Conservation (phyloP, 1,284 basidiomycete species). For the Puccinia polysora region DNA sequence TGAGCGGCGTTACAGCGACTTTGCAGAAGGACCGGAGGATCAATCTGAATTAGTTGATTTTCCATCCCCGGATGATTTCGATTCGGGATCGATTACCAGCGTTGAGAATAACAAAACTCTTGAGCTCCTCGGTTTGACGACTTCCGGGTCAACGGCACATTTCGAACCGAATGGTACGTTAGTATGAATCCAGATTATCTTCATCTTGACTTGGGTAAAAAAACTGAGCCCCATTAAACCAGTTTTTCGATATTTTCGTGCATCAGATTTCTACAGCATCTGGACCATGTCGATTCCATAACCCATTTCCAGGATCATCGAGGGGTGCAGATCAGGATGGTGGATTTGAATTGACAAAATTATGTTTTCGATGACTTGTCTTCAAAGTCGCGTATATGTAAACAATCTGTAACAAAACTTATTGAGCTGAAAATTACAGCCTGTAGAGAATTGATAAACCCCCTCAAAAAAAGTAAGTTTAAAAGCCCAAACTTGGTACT, state of each 20-base stretch:
- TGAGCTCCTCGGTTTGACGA: neutral
- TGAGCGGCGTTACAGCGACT: no score
- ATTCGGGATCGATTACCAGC: neutral
- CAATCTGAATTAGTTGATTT: no score
- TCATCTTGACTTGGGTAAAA: neutral
- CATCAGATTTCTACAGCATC: neutral
- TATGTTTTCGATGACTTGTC: no score
- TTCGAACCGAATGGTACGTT: neutral
- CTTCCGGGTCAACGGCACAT: neutral
- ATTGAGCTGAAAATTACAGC: no score
- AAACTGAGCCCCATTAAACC: neutral
- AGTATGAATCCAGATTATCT: neutral
- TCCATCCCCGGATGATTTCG: no score
- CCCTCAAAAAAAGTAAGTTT: no score
- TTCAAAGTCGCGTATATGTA: no score
- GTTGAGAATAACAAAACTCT: slow-evolving; percentile 5
- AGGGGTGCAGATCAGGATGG: neutral
- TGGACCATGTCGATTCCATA: neutral
- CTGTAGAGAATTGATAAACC: no score
- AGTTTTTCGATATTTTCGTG: neutral
- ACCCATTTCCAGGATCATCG: neutral
- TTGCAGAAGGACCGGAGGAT: no score
- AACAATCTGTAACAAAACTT: no score
- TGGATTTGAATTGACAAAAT: neutral
- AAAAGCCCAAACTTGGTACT: no score